phyloP scores from a whole-genome alignment of 1,284 basidiomycete genomes.

The Naganishia albida region DNA sequence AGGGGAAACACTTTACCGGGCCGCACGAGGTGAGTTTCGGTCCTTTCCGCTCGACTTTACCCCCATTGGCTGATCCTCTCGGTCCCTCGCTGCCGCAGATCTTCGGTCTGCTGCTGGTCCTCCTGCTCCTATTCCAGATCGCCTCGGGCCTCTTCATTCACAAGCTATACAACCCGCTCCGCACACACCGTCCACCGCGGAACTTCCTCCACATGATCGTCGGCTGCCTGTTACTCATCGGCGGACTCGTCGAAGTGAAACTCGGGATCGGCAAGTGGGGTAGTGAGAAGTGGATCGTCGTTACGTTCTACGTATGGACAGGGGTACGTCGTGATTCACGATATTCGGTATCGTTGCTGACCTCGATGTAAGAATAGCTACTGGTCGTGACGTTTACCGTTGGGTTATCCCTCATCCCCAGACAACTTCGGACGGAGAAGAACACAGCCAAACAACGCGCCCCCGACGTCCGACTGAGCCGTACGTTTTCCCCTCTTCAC shows the following conservation, averaged over 20 bases:
- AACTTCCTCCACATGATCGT: conserved; percentile 24
- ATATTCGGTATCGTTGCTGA: not conserved
- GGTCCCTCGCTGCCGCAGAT: not conserved
- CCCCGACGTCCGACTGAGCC: not conserved
- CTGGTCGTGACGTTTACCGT: conserved; percentile 11
- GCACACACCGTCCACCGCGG: conserved; percentile 12
- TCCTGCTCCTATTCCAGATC: conserved; percentile 18
- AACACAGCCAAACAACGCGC: conserved; percentile 1
- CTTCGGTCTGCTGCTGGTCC: conserved; percentile 16
- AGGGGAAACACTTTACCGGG: not conserved
- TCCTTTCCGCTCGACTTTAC: not conserved
- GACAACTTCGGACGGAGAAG: conserved; percentile 20
- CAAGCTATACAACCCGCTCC: conserved; percentile 10
- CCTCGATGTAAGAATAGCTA: not conserved
- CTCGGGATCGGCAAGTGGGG: conserved; percentile 12
- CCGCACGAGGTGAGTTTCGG: conserved; percentile 16
- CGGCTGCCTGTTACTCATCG: conserved; percentile 4
- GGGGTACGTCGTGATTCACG: conserved; percentile 16
- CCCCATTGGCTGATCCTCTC: not conserved
- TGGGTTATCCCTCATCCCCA: conserved; percentile 19
- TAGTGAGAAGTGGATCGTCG: conserved; percentile 10
- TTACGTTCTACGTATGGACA: conserved; percentile 24
- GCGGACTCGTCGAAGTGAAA: conserved; percentile 2
- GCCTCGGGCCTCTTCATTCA: conserved; percentile 18
- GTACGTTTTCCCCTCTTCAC: not conserved